Base-by-base conservation (phyloP, 2,329 filamentous ascomycete species). In the Periconia sp. region DNA sequence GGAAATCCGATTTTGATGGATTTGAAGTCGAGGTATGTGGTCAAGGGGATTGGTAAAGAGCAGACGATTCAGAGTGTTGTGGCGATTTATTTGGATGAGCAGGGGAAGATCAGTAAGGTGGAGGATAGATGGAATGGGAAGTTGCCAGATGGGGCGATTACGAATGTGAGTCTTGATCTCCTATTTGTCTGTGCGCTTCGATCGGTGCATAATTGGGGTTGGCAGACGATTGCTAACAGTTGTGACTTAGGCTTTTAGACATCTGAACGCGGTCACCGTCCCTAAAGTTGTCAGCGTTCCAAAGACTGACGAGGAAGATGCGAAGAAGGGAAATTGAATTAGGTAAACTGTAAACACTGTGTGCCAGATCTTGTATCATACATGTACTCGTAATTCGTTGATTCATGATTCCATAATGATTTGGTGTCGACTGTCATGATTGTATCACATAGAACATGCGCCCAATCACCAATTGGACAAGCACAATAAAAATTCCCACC, bases 1-100 rank as follows among this genome's bases (percentile, higher is more conserved):
- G 81, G 82, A 1, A 84, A 86, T 51, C 83, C 84, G 1, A 84
- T 86, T 28, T 66, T 75, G 45, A 67, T 86, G 56, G 73, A 82
- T 31, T 35, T 82, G 47, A 77, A 75, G 60, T 79, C 74, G 1
- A 63, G 72, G 37, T 83, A 82, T 61, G 73, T 74, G 4, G 65
- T 82, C 45, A 82, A 81, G 65, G 78, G 78, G 0, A 66, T 82
- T 29, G 69, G 70, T 0, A 78, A 71, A 50, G 78, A 81, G 60
- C 71, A 79, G 59, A 72, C 67, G 4, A 77, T 82, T 36, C 61
- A 72, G 24, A 77, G 73, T 46, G 65, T 73, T 29, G 65, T 83
- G 21, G 71, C 73, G 36, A 79, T 82, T 38, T 68, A 73, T 52
- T 66, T 71, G 7, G 70, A 71, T 48, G 59, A 52, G 7, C 53